Base-by-base conservation (phyloP, 164 flowering plant genomes). In the Echeveria elegans region DNA sequence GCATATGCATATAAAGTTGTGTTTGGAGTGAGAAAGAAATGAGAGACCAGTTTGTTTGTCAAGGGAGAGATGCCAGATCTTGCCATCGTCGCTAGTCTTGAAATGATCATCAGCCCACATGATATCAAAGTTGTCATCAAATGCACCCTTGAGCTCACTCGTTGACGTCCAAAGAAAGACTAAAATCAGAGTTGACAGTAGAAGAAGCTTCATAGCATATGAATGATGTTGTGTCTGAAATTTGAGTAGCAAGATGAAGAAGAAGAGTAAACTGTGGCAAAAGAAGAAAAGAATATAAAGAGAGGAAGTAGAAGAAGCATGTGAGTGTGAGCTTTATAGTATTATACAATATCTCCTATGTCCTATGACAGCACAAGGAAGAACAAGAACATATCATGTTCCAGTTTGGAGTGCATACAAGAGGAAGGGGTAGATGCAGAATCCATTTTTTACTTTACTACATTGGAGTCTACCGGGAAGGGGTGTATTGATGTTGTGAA, bases 31-130 rank as follows among this genome's bases (percentile, higher is more conserved):
- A 37, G 18, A 29, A 62, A 15, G 19, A 15, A 61, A 23, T 2
- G 48, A 21, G 30, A 16, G 14, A 89, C 99, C 99, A 77, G 94
- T 85, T 38, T 85, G 74, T 32, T 89, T 83, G 81, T 88, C 90
- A 52, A 94, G 71, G 34, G 88, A 77, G 71, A 94, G 89, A 67
- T 70, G 79, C 99, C 97, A 92, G 84, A 79, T 85, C 83, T 84
- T 83, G 12, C 97, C 97, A 74, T 91, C 97, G 64, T 70, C 79
- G 43, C 90, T 87, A n/a, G 99, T 89, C 68, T 74, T 85, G 79
- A 94, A 89, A 73, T 94, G 86, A 8, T 82, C 76, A 34, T 87
- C 89, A 21, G 96, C 81, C 86, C 97, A 88, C 89, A 82, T 85
- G 63, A 89, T 83, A 50, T 75, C 78, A 76, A 91, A 94, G 48